phyloP scores from a whole-genome alignment of 352 stramenopile genomes.

The Pythium insidiosum region DNA sequence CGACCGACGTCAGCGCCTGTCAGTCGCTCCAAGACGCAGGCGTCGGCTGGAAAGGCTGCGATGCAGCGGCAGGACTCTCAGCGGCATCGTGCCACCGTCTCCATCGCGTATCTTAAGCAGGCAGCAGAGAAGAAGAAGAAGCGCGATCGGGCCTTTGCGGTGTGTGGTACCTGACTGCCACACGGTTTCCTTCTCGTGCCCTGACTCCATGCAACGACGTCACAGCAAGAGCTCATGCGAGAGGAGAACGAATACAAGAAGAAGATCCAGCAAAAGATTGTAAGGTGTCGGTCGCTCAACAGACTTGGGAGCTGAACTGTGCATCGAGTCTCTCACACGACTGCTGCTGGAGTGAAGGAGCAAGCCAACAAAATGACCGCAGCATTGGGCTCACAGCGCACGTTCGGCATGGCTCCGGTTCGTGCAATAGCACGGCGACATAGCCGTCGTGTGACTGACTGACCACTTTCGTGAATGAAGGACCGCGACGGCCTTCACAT shows the following conservation, averaged over 20 bases:
- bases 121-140: slow-evolving; percentile 62
- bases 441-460: no score
- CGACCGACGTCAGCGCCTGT: slow-evolving; percentile 53
- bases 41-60: neutral
- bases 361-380: slow-evolving; percentile 76
- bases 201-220: neutral
- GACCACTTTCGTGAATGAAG: slow-evolving; percentile 12
- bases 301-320: neutral
- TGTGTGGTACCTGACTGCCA: no score
- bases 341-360: slow-evolving; percentile 15
- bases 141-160: slow-evolving; percentile 56
- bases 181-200: no score
- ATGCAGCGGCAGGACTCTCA: slow-evolving; percentile 6
- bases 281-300: no score
- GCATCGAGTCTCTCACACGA: neutral
- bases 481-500: slow-evolving; percentile 64
- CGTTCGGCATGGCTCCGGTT: slow-evolving; percentile 42
- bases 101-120: slow-evolving; percentile 41
- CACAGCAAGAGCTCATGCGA: slow-evolving; percentile 40
- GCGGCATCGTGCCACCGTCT: slow-evolving; percentile 30
- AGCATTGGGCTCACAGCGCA: slow-evolving; percentile 27
- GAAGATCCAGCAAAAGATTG: slow-evolving; percentile 68
- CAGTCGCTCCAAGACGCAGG: slow-evolving; percentile 18
- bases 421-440: neutral
- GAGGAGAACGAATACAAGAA: slow-evolving; percentile 63